Percentiles rank a stretch among this genome's conserved stretches.
Evolutionary conservation across 2,329 filamentous ascomycete genomes (phyloP).

Genomic region (Cladorrhinum sp.): DNA sequence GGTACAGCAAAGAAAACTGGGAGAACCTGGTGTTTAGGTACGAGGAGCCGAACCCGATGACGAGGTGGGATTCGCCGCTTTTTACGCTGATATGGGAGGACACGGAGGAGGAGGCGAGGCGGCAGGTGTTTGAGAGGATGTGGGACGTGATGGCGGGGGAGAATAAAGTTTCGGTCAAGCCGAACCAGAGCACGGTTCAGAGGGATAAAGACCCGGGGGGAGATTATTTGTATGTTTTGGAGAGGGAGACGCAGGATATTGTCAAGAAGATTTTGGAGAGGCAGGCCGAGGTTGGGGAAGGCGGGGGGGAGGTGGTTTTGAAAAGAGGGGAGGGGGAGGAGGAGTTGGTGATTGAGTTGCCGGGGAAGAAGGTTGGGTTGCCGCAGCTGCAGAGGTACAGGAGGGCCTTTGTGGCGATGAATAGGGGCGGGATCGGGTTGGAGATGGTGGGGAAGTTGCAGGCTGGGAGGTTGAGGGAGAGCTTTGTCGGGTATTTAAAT

Average conservation of each 20-base stretch:
- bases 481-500: conserved; percentile 66
- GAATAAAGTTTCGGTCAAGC: conserved; percentile 60
- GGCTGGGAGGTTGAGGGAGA: conserved; percentile 55
- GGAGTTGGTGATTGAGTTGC: conserved; percentile 61
- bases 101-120: conserved; percentile 53
- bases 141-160: conserved; percentile 72
- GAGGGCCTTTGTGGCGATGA: conserved; percentile 73
- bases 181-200: conserved; percentile 72
- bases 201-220: conserved; percentile 59
- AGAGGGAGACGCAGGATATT: conserved; percentile 74
- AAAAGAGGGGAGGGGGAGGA: conserved; percentile 35
- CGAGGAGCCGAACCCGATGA: conserved; percentile 84
- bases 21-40: conserved; percentile 79
- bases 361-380: conserved; percentile 62
- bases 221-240: conserved; percentile 77
- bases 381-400: conserved; percentile 75
- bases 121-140: conserved; percentile 61
- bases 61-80: conserved; percentile 77
- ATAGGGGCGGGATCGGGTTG: conserved; percentile 64
- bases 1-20: conserved; percentile 60
- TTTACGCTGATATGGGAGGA: conserved; percentile 80
- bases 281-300: conserved; percentile 61
- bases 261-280: conserved; percentile 67
- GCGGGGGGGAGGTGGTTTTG: conserved; percentile 51
- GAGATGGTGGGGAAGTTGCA: conserved; percentile 54